phyloP scores from a whole-genome alignment of 306 rosid species.

The Ziziphus jujuba region DNA sequence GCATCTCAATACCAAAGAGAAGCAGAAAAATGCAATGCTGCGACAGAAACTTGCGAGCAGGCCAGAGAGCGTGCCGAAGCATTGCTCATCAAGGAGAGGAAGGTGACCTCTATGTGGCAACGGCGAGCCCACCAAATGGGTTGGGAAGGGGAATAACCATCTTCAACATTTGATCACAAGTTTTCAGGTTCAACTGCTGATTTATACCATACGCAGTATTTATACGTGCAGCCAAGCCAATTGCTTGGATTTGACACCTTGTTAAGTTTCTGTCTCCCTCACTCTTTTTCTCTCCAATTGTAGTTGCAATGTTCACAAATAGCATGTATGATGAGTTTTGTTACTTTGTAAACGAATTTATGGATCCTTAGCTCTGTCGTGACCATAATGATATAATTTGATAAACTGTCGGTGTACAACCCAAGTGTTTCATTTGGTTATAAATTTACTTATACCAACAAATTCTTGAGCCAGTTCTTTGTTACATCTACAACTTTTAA shows the following conservation, averaged over 20 bases:
- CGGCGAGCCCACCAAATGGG: conserved; percentile 85
- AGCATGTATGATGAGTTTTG: conserved; percentile 35
- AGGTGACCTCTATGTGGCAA: conserved; percentile 74
- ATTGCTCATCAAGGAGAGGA: conserved; percentile 70
- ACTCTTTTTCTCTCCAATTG: conserved; percentile 20
- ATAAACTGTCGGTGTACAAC: background rate
- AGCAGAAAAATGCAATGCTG: conserved; percentile 89
- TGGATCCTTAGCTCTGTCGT: conserved; percentile 27
- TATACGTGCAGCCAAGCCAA: conserved; percentile 48
- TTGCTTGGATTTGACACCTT: conserved; percentile 44
- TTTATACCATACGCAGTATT: conserved; percentile 25
- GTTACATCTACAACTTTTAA: too few species aligned
- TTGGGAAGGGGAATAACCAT: conserved; percentile 66
- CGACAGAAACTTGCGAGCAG: conserved; percentile 94
- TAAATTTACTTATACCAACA: too few species aligned
- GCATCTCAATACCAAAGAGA: conserved; percentile 95
- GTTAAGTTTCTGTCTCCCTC: conserved; percentile 30
- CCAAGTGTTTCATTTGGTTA: background rate
- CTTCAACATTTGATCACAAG: conserved; percentile 21
- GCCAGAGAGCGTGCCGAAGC: conserved; percentile 83
- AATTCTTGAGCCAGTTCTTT: too few species aligned
- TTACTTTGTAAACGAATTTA: conserved; percentile 30
- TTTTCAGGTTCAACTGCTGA: conserved; percentile 23
- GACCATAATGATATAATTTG: conserved; percentile 11
- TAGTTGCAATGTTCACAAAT: conserved; percentile 21